These are phyloP conservation scores for Plasmodium inui DNA, from an alignment of 169 alveolate genomes.

Conservation along the genomic window DNA sequence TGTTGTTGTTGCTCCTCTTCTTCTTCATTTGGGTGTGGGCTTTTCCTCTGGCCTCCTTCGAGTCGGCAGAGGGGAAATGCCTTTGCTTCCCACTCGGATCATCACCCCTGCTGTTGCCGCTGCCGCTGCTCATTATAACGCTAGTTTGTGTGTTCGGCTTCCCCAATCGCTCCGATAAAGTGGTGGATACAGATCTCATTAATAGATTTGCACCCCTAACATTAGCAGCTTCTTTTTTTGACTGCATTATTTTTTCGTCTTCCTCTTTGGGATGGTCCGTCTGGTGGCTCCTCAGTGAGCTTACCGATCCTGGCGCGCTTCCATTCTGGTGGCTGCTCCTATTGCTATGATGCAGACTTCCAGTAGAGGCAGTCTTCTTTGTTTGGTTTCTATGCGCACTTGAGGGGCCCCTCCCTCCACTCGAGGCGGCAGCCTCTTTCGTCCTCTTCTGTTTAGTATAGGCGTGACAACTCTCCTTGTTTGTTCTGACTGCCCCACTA, in stretches of 20 bases:
- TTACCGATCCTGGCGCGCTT: slow-evolving; percentile 9
- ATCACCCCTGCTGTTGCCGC: background rate
- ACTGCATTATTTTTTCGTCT: background rate
- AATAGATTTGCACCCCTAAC: background rate
- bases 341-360: background rate
- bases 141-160: background rate
- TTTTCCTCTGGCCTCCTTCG: background rate
- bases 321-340: background rate
- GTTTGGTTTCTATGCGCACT: background rate
- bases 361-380: background rate
- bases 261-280: background rate
- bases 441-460: background rate
- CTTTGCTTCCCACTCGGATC: background rate
- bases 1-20: background rate
- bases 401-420: background rate
- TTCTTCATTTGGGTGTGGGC: background rate
- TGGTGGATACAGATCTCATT: background rate
- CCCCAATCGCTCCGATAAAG: background rate
- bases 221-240: background rate
- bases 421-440: background rate
- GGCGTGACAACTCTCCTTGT: background rate
- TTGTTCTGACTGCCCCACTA: background rate
- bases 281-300: background rate
- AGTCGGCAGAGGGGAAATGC: background rate
- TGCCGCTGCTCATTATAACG: background rate